Evolutionary conservation across 1,284 basidiomycete genomes (phyloP).

Genomic region (Rhodotorula sp.): DNA sequence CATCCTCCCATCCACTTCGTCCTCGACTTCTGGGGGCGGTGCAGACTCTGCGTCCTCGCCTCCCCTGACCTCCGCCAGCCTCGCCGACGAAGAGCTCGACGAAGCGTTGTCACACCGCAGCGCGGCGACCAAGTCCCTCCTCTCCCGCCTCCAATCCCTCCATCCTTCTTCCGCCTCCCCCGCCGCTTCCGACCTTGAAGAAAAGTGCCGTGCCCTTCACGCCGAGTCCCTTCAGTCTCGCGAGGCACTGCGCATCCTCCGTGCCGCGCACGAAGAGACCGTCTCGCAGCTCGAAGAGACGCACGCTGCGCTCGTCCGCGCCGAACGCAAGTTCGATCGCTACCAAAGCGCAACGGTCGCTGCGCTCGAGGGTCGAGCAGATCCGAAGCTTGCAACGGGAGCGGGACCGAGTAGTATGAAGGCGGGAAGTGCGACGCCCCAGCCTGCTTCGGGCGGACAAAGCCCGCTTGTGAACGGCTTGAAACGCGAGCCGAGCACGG

Average conservation of each 20-base stretch:
- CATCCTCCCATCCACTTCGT: neutral
- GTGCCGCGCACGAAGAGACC: slow-evolving; percentile 36
- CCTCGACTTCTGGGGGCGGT: neutral
- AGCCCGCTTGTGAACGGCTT: neutral
- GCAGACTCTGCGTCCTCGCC: slow-evolving; percentile 5
- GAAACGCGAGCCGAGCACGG: neutral
- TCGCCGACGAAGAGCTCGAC: slow-evolving; percentile 27
- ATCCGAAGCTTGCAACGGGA: neutral
- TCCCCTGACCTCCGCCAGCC: slow-evolving; percentile 7
- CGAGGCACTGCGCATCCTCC: slow-evolving; percentile 37
- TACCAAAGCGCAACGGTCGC: slow-evolving; percentile 41
- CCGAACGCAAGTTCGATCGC: slow-evolving; percentile 44
- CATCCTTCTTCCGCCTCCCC: slow-evolving; percentile 1
- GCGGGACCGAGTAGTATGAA: neutral
- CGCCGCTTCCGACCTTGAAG: slow-evolving; percentile 23
- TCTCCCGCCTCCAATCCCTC: slow-evolving; percentile 24
- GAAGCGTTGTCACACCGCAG: slow-evolving; percentile 28
- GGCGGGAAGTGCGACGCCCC: neutral
- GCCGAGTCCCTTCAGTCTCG: slow-evolving; percentile 28
- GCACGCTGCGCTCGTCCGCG: slow-evolving; percentile 34
- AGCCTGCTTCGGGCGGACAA: neutral
- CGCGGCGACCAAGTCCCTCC: slow-evolving; percentile 26
- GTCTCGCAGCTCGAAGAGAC: slow-evolving; percentile 41
- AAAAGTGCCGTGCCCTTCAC: slow-evolving; percentile 27
- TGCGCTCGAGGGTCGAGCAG: slow-evolving; percentile 38